Percentiles rank a stretch among this genome's conserved stretches.
phyloP scores from a whole-genome alignment of 2,329 filamentous ascomycete species.

The Ilyonectria destructans region DNA sequence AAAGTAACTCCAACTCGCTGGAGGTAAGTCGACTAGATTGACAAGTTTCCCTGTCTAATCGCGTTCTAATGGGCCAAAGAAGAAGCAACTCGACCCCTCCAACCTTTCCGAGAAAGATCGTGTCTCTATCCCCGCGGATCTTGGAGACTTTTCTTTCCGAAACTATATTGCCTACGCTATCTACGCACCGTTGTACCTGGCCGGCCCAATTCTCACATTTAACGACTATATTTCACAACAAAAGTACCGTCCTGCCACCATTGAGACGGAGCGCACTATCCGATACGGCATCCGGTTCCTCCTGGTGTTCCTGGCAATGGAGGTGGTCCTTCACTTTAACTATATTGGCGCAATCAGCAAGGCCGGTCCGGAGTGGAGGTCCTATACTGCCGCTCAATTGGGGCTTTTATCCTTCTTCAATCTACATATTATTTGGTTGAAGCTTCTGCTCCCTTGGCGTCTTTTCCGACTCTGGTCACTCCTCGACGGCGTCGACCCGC shows the following conservation, averaged over 20 bases:
- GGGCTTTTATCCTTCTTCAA: slow-evolving; percentile 96
- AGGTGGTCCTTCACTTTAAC: slow-evolving; percentile 90
- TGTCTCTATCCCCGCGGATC: slow-evolving; percentile 81
- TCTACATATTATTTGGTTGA: slow-evolving; percentile 97
- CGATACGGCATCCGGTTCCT: slow-evolving; percentile 89
- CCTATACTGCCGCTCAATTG: slow-evolving; percentile 90
- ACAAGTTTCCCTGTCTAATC: background rate
- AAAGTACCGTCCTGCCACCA: slow-evolving; percentile 80
- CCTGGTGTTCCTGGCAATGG: slow-evolving; percentile 88
- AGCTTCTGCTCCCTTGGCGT: slow-evolving; percentile 96
- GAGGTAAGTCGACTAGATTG: slow-evolving; percentile 77
- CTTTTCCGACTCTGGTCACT: slow-evolving; percentile 98
- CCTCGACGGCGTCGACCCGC: slow-evolving; percentile 91
- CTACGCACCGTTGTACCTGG: slow-evolving; percentile 93
- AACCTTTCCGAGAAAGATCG: slow-evolving; percentile 92
- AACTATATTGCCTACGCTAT: slow-evolving; percentile 93
- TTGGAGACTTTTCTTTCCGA: slow-evolving; percentile 81
- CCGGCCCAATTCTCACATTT: slow-evolving; percentile 95
- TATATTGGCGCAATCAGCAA: slow-evolving; percentile 96
- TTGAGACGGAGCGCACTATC: slow-evolving; percentile 79
- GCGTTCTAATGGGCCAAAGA: slow-evolving; percentile 83
- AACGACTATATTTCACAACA: slow-evolving; percentile 96
- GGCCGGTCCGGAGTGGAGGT: slow-evolving; percentile 82
- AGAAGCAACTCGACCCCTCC: slow-evolving; percentile 94
- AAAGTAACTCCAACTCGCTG: slow-evolving; percentile 75